A percentile compares a stretch with the other conserved stretches of the same genome.
These are phyloP conservation scores for Ophiostoma angusticollis DNA, from an alignment of 2,329 filamentous ascomycete species.

Conservation along the genomic window DNA sequence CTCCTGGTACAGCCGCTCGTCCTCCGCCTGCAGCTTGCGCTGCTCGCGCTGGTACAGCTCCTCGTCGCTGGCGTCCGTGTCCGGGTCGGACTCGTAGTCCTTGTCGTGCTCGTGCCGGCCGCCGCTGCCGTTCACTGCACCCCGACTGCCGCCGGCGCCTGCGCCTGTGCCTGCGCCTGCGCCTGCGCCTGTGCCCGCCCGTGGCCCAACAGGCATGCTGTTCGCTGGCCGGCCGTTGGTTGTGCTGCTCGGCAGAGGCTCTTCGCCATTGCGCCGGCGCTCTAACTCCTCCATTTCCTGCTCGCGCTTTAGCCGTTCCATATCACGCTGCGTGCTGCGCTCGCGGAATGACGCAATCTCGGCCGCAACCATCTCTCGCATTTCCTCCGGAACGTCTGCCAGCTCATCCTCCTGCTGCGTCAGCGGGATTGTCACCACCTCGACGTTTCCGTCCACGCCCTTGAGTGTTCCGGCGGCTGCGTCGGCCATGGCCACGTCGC, in stretches of 20 bases:
- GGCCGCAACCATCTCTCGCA: conserved; percentile 85
- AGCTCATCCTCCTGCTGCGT: conserved; percentile 86
- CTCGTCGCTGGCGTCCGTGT: conserved; percentile 75
- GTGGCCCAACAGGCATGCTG: conserved; percentile 63
- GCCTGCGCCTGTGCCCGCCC: conserved; percentile 39
- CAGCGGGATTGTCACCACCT: conserved; percentile 82
- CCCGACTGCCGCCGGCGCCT: conserved; percentile 29
- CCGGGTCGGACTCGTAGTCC: conserved; percentile 44
- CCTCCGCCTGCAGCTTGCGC: conserved; percentile 59
- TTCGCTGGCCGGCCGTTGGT: conserved; percentile 46
- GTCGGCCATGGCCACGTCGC: conserved; percentile 59
- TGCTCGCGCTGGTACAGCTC: conserved; percentile 65
- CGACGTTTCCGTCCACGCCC: conserved; percentile 49
- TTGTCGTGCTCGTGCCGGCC: conserved; percentile 29
- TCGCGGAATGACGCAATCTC: conserved; percentile 94
- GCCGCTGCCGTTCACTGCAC: conserved; percentile 66
- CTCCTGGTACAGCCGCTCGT: conserved; percentile 70
- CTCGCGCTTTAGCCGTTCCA: conserved; percentile 76
- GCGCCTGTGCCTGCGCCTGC: neutral
- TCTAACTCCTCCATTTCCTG: conserved; percentile 88
- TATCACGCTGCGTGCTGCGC: conserved; percentile 72
- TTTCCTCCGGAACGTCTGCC: conserved; percentile 87
- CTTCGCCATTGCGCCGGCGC: conserved; percentile 50
- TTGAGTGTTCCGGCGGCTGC: conserved; percentile 19
- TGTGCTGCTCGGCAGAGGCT: too few species aligned